phyloP scores from a whole-genome alignment of 495 filamentous ascomycete genomes.

The Venustampulla echinocandica region DNA sequence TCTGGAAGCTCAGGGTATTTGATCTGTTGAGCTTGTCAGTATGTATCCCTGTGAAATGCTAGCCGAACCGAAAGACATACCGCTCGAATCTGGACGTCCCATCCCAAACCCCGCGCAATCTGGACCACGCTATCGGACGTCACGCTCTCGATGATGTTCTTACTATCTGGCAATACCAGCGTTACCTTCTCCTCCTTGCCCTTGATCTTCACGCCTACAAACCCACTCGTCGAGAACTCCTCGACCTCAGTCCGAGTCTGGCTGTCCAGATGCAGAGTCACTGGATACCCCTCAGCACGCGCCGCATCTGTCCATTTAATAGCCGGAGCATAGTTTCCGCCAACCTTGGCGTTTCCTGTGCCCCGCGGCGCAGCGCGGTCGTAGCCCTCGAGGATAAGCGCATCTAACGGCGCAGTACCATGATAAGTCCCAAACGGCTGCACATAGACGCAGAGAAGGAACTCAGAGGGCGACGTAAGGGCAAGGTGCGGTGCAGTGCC shows the following conservation, averaged over 20 bases:
- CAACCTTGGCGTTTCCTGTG: conserved; percentile 61
- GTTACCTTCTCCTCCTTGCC: conserved; percentile 42
- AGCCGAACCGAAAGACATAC: background rate
- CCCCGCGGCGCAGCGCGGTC: conserved; percentile 67
- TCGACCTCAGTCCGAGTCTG: conserved; percentile 66
- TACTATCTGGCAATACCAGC: conserved; percentile 66
- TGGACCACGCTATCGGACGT: conserved; percentile 61
- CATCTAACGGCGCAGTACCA: conserved; percentile 66
- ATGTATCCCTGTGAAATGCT: conserved; percentile 41
- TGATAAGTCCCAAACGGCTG: conserved; percentile 81
- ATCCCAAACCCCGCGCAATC: conserved; percentile 30
- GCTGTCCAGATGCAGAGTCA: conserved; percentile 79
- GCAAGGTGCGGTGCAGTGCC: conserved; percentile 70
- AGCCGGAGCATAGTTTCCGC: conserved; percentile 72
- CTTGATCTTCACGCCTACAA: conserved; percentile 64
- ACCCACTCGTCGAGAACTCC: conserved; percentile 79
- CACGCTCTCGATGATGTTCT: conserved; percentile 69
- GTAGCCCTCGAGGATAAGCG: conserved; percentile 65
- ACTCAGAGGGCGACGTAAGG: conserved; percentile 74
- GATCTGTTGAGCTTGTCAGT: conserved; percentile 34
- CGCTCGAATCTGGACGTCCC: background rate
- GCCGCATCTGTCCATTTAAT: conserved; percentile 68
- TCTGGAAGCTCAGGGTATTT: conserved; percentile 62
- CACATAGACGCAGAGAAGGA: conserved; percentile 73
- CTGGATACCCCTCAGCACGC: conserved; percentile 59